Percentiles rank a stretch among this genome's conserved stretches.
Evolutionary conservation across 2,329 filamentous ascomycete species (phyloP).

Genomic region (Alternaria tenuissima): DNA sequence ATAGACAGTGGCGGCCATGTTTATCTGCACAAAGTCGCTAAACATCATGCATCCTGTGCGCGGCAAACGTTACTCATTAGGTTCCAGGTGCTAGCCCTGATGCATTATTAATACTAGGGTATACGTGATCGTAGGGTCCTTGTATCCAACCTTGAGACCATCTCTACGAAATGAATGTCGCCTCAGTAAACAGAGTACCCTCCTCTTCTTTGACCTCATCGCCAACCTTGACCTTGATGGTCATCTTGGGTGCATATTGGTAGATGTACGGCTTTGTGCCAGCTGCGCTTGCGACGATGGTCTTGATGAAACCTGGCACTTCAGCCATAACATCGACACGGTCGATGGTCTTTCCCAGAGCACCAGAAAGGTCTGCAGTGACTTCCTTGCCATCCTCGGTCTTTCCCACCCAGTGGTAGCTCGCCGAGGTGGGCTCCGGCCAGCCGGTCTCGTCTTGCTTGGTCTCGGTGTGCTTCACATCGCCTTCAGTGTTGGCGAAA

Average conservation of each 20-base stretch:
- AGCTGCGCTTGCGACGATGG: conserved; percentile 84
- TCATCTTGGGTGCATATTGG: conserved; percentile 80
- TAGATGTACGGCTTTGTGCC: conserved; percentile 98
- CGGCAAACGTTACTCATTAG: conserved; percentile 38
- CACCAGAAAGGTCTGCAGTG: conserved; percentile 72
- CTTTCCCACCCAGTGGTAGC: conserved; percentile 80
- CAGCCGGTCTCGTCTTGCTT: conserved; percentile 85
- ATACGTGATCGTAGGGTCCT: conserved; percentile 27
- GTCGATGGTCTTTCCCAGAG: conserved; percentile 75
- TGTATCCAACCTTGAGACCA: conserved; percentile 22
- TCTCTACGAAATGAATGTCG: conserved; percentile 86
- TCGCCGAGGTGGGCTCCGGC: conserved; percentile 82
- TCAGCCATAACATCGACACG: conserved; percentile 96
- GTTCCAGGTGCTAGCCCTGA: conserved; percentile 47
- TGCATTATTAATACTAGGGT: conserved; percentile 48
- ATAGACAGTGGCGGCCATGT: background rate
- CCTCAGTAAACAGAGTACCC: conserved; percentile 83
- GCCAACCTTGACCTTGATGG: conserved; percentile 84
- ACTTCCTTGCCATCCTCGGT: conserved; percentile 78
- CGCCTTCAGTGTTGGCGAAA: conserved; percentile 71
- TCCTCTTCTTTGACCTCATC: conserved; percentile 80
- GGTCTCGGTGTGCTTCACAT: conserved; percentile 72
- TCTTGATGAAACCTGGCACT: conserved; percentile 94
- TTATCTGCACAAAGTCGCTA: background rate
- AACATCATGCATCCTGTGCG: background rate